Percentiles rank a stretch among this genome's conserved stretches.
Conservation (phyloP, 768 basidiomycete genomes). For the Lactarius sp. region DNA sequence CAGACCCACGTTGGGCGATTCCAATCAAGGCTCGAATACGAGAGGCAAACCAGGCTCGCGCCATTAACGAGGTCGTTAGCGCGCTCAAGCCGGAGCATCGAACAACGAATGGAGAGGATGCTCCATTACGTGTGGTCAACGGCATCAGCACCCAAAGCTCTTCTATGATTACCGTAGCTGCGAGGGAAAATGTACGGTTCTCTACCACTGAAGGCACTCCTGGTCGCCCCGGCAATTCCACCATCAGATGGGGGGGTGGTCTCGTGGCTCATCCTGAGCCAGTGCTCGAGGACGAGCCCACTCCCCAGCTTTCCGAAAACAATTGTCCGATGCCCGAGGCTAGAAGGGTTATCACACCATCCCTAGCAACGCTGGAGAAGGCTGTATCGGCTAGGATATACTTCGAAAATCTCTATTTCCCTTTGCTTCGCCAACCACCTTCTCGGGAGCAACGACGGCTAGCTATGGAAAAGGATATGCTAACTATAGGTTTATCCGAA, state of each 20-base stretch:
- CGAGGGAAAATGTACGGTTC: constrained; percentile 59
- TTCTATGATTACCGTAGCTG: constrained; percentile 70
- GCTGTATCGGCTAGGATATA: constrained; percentile 89
- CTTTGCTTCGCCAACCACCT: constrained; percentile 75
- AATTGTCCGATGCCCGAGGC: constrained; percentile 34
- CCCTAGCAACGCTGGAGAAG: constrained; percentile 87
- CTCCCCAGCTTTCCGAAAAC: constrained; percentile 32
- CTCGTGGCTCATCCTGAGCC: constrained; percentile 65
- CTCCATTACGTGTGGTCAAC: constrained; percentile 74
- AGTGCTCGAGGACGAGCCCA: constrained; percentile 49
- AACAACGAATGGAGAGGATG: constrained; percentile 39
- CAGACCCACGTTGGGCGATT: constrained; percentile 85
- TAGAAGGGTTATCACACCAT: constrained; percentile 68
- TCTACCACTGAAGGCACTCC: constrained; percentile 45
- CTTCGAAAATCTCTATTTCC: constrained; percentile 90
- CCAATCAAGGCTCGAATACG: constrained; percentile 80
- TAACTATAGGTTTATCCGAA: constrained; percentile 62
- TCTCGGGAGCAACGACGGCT: constrained; percentile 80
- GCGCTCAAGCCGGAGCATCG: constrained; percentile 55
- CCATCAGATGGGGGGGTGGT: constrained; percentile 54
- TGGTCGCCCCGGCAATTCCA: constrained; percentile 55
- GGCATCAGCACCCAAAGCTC: constrained; percentile 66
- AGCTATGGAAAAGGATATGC: constrained; percentile 88
- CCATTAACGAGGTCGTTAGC: constrained; percentile 72
- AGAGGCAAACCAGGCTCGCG: constrained; percentile 60